Evolutionary conservation across 805 yeast genomes (phyloP).

Genomic region (Schwanniomyces vanrijiae): DNA sequence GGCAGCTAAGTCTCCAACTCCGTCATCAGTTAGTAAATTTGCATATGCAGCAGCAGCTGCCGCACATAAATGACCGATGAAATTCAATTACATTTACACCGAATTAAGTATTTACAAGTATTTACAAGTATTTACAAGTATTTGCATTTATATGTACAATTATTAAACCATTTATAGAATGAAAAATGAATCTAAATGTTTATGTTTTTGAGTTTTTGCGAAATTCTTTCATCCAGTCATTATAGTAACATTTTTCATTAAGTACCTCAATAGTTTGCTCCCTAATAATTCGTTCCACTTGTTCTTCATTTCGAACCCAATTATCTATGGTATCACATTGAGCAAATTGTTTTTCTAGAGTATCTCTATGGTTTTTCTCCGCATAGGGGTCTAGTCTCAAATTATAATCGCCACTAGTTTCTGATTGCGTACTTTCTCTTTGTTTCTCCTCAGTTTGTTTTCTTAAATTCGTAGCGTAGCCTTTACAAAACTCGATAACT

Average conservation of each 20-base stretch:
- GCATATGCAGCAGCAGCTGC: constrained; percentile 51
- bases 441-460: constrained; percentile 7
- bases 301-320: constrained; percentile 37
- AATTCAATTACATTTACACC: background rate
- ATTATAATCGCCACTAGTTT: constrained; percentile 18
- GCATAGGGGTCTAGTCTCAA: constrained; percentile 43
- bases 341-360: constrained; percentile 20
- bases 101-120: background rate
- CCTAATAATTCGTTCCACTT: constrained; percentile 33
- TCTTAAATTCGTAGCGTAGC: constrained; percentile 26
- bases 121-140: background rate
- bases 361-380: constrained; percentile 18
- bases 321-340: constrained; percentile 29
- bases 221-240: constrained; percentile 35
- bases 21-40: constrained; percentile 26
- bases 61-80: constrained; percentile 24
- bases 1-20: background rate
- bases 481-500: constrained; percentile 29
- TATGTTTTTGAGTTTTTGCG: constrained; percentile 1
- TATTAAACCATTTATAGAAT: background rate
- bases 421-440: background rate
- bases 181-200: background rate
- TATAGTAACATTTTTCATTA: constrained; percentile 36
- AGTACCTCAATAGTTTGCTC: constrained; percentile 32
- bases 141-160: constrained; percentile 1